Percentiles rank a stretch among this genome's conserved stretches.
phyloP scores from a whole-genome alignment of 2,329 filamentous ascomycete species.

The Neofusicoccum parvum region DNA sequence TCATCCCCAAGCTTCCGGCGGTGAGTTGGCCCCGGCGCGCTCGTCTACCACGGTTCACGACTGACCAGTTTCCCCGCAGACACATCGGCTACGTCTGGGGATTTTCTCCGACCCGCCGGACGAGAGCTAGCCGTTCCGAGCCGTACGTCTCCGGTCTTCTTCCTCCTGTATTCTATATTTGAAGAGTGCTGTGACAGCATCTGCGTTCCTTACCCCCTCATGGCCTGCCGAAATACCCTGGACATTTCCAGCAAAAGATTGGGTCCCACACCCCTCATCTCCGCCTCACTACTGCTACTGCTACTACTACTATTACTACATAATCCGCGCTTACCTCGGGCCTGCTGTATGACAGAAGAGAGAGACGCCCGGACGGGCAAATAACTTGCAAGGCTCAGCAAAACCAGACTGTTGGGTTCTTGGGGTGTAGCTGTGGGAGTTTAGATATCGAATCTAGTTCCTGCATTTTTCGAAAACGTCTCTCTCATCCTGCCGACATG shows the following conservation, averaged over 20 bases:
- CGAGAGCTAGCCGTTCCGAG: conserved; percentile 25
- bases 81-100: conserved; percentile 42
- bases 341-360: background rate
- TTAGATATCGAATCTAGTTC: conserved; percentile 11
- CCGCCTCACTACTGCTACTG: background rate
- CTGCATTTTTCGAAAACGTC: background rate
- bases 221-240: conserved; percentile 7
- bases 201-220: conserved; percentile 17
- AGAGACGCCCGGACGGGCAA: background rate
- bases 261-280: conserved; percentile 3
- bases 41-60: background rate
- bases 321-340: conserved; percentile 13
- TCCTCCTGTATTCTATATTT: conserved; percentile 21
- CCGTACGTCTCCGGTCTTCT: conserved; percentile 18
- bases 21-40: conserved; percentile 59
- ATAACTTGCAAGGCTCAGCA: background rate
- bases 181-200: conserved; percentile 20
- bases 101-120: conserved; percentile 43
- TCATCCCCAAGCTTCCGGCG: conserved; percentile 94
- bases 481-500: too few species aligned
- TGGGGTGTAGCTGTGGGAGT: background rate
- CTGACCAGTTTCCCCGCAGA: conserved; percentile 27
- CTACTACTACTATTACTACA: conserved; percentile 13
- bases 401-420: background rate
- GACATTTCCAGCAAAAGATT: conserved; percentile 17